These are phyloP conservation scores for Gillenia trifoliata DNA, from an alignment of 306 rosid genomes.

Conservation along the genomic window DNA sequence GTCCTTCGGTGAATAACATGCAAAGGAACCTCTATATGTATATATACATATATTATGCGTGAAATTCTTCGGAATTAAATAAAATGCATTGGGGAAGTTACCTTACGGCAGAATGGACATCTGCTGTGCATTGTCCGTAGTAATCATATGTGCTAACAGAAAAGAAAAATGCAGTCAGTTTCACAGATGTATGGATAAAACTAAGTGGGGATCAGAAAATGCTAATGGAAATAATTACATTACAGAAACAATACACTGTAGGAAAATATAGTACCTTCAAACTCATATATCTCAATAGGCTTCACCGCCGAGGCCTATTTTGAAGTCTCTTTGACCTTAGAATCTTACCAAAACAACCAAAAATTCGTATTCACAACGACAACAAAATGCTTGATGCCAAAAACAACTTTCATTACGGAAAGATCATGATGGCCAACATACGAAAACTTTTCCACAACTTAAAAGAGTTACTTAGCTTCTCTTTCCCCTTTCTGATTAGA, in stretches of 20 bases:
- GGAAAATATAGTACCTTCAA: slow-evolving; percentile 52
- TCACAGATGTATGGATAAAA: slow-evolving; percentile 4
- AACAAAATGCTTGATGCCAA: neutral
- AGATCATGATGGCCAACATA: neutral
- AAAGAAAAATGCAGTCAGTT: slow-evolving; percentile 33
- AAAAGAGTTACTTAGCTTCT: slow-evolving; percentile 16
- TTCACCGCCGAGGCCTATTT: slow-evolving; percentile 84
- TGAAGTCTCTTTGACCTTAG: slow-evolving; percentile 73
- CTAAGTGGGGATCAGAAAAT: neutral
- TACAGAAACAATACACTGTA: neutral
- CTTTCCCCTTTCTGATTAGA: slow-evolving; percentile 3
- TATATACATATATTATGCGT: neutral
- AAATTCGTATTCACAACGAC: neutral
- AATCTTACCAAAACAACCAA: slow-evolving; percentile 46
- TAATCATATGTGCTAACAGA: slow-evolving; percentile 11
- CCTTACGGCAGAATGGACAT: slow-evolving; percentile 99
- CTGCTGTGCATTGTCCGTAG: slow-evolving; percentile 45
- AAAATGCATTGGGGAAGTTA: slow-evolving; percentile 18
- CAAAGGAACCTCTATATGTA: neutral
- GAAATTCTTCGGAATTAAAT: slow-evolving; percentile 1
- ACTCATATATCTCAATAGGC: slow-evolving; percentile 92
- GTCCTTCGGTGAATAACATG: neutral
- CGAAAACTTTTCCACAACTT: neutral
- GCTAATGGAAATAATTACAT: neutral
- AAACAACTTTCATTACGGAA: neutral